Conservation (phyloP, 768 basidiomycete genomes). For the Solioccasus polychromus region DNA sequence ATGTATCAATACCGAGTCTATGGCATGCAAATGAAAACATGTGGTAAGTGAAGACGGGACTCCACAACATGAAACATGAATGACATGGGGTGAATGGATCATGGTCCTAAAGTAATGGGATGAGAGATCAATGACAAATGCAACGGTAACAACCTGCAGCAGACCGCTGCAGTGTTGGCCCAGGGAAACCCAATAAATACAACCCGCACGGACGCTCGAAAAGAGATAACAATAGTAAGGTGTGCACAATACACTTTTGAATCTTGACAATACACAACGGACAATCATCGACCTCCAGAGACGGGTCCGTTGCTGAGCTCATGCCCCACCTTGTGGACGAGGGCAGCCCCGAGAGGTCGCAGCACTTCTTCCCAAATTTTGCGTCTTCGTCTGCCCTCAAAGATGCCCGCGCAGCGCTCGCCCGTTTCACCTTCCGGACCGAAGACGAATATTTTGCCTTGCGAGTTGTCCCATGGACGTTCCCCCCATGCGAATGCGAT, state of each 20-base stretch:
- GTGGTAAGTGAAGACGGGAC: no score
- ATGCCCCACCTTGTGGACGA: conserved; percentile 70
- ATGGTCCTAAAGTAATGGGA: not conserved
- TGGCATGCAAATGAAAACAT: no score
- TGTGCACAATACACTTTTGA: conserved; percentile 11
- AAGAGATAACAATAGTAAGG: not conserved
- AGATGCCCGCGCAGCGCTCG: conserved; percentile 62
- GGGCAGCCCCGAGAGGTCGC: conserved; percentile 61
- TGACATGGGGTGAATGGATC: not conserved
- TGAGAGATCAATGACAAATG: not conserved
- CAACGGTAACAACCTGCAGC: not conserved
- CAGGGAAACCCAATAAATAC: conserved; percentile 7
- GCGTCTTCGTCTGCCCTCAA: conserved; percentile 60
- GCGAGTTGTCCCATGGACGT: conserved; percentile 59
- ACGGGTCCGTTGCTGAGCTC: conserved; percentile 73
- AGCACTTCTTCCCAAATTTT: conserved; percentile 63
- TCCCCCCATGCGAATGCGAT: conserved; percentile 72
- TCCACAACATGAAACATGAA: no score
- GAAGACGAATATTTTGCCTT: conserved; percentile 69
- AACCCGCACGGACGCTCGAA: not conserved
- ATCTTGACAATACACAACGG: not conserved
- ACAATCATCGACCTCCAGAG: conserved; percentile 19
- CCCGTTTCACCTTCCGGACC: conserved; percentile 82
- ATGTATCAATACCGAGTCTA: no score
- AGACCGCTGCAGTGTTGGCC: not conserved